Evolutionary conservation across 140 eudicot species (phyloP).

Genomic region (Cichorium intybus): DNA sequence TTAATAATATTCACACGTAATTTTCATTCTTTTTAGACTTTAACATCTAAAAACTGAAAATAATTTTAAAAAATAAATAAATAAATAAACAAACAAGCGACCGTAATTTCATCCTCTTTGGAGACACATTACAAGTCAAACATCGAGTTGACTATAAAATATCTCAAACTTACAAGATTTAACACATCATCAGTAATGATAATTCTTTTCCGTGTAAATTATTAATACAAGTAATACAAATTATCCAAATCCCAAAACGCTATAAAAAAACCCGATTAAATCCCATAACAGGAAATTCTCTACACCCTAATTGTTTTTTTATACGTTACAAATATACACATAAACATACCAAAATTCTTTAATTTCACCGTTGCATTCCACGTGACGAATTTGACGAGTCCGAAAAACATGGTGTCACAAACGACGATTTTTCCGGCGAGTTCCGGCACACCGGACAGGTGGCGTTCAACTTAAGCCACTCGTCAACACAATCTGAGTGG

Average conservation of each 20-base stretch:
- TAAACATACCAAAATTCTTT: slow-evolving; percentile 23
- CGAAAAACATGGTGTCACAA: slow-evolving; percentile 38
- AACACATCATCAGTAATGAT: slow-evolving; percentile 1
- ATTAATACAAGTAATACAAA: slow-evolving; percentile 29
- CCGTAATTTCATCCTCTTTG: no score
- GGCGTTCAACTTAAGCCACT: slow-evolving; percentile 73
- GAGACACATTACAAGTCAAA: no score
- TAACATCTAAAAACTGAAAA: no score
- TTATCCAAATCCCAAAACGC: slow-evolving; percentile 2
- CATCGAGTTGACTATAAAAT: not conserved
- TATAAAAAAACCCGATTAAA: not conserved
- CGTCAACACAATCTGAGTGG: slow-evolving; percentile 75
- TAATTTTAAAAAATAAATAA: no score
- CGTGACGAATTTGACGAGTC: slow-evolving; percentile 19
- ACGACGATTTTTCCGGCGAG: slow-evolving; percentile 46
- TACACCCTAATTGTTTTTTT: slow-evolving; percentile 14
- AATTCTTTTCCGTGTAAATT: slow-evolving; percentile 12
- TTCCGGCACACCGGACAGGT: slow-evolving; percentile 83
- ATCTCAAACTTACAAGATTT: not conserved
- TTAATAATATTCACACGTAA: no score
- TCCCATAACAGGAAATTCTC: not conserved
- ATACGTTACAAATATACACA: slow-evolving; percentile 19
- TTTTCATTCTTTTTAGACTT: no score
- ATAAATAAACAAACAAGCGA: no score
- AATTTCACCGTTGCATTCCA: not conserved